Evolutionary conservation across 2,329 filamentous ascomycete genomes (phyloP).

Genomic region (Conoideocrella luteorostrata): DNA sequence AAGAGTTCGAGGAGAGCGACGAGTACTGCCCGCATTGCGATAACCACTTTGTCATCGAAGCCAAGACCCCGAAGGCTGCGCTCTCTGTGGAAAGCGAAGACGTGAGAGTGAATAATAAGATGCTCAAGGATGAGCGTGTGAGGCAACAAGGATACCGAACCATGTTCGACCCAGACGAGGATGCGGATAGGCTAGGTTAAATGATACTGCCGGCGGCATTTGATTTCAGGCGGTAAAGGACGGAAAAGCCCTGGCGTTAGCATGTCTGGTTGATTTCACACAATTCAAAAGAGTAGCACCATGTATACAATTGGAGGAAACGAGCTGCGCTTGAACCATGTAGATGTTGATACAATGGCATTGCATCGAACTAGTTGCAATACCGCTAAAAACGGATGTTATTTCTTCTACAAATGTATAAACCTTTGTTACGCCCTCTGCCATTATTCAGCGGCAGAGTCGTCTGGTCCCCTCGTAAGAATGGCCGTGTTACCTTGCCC

Average conservation of each 20-base stretch:
- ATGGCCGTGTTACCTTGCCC: conserved; percentile 67
- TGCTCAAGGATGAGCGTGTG: conserved; percentile 86
- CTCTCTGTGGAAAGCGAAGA: conserved; percentile 90
- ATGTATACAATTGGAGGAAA: conserved; percentile 1
- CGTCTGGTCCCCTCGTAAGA: conserved; percentile 54
- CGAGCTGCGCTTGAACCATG: neutral
- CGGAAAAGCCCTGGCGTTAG: conserved; percentile 23
- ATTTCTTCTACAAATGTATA: neutral
- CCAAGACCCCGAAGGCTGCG: conserved; percentile 72
- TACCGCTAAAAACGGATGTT: conserved; percentile 4
- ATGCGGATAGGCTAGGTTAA: conserved; percentile 71
- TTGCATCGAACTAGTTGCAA: conserved; percentile 19
- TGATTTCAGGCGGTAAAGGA: neutral
- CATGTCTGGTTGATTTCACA: conserved; percentile 22
- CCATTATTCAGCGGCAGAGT: conserved; percentile 31
- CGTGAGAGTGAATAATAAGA: conserved; percentile 74
- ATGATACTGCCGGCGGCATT: neutral
- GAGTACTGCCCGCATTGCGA: conserved; percentile 99
- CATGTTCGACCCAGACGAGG: conserved; percentile 70
- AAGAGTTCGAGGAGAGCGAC: conserved; percentile 91
- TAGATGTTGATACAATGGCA: conserved; percentile 30
- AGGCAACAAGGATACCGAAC: conserved; percentile 52
- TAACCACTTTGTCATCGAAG: conserved; percentile 95
- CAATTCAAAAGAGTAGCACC: too few species aligned
- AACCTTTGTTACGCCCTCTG: conserved; percentile 3